These are phyloP conservation scores for Herpomyces periplanetae DNA, from an alignment of 2,329 filamentous ascomycete genomes.

Conservation along the genomic window DNA sequence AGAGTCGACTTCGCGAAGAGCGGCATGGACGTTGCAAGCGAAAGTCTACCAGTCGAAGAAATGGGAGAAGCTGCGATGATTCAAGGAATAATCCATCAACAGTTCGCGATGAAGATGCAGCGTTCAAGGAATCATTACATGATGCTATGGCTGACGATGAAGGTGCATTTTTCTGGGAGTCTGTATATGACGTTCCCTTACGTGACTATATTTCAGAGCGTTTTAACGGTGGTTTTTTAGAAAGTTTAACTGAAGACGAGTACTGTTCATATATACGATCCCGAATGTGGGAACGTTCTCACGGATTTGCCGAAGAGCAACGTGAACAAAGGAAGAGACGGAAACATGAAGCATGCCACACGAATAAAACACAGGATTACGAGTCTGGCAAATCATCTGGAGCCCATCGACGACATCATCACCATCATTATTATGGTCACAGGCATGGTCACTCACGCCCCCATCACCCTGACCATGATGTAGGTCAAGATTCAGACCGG, in stretches of 20 bases:
- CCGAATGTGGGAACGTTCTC: conserved; percentile 82
- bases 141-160: conserved; percentile 91
- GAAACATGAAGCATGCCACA: conserved; percentile 10
- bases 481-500: too few relatives aligned
- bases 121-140: conserved; percentile 75
- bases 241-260: conserved; percentile 67
- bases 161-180: conserved; percentile 73
- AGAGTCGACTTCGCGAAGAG: too few relatives aligned
- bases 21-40: too few relatives aligned
- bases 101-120: too few relatives aligned
- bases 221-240: conserved; percentile 16
- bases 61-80: too few relatives aligned
- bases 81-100: too few relatives aligned
- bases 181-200: conserved; percentile 77
- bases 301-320: conserved; percentile 45
- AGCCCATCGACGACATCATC: too few relatives aligned
- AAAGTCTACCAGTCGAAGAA: too few relatives aligned
- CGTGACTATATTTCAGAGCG: conserved; percentile 16
- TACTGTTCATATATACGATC: conserved; percentile 50
- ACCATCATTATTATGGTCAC: too few relatives aligned
- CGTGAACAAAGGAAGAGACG: conserved; percentile 14
- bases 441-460: too few relatives aligned
- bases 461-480: too few relatives aligned
- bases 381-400: too few relatives aligned
- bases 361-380: conserved; percentile 7